Conservation (phyloP, 2,329 filamentous ascomycete species). For the Pseudogymnoascus sp. region DNA sequence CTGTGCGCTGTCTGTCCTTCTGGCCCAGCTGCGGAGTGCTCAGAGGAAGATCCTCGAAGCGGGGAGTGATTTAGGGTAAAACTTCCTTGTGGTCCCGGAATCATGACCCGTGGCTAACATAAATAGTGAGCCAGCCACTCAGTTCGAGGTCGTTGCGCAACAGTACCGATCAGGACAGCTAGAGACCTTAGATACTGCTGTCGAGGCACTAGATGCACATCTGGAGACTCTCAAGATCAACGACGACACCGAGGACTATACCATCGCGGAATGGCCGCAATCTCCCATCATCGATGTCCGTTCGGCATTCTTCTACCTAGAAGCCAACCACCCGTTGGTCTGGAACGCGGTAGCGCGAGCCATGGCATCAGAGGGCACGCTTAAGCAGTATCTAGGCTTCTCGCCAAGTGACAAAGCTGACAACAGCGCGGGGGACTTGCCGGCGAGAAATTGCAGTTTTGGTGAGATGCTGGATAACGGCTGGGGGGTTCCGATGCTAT, state of each 20-base stretch:
- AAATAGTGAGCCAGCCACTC: not conserved
- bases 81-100: not conserved
- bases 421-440: not conserved
- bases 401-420: not conserved
- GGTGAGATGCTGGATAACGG: not conserved
- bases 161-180: not conserved
- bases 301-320: not conserved
- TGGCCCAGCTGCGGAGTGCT: not conserved
- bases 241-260: not conserved
- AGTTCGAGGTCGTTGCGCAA: not conserved
- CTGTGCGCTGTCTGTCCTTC: not conserved
- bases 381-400: not conserved
- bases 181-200: not conserved
- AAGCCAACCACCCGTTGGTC: not conserved
- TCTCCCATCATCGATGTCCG: not conserved
- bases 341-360: not conserved
- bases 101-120: not conserved
- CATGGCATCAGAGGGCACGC: not conserved
- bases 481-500: not conserved
- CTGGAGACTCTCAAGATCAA: not conserved
- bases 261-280: not conserved
- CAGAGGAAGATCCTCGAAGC: not conserved
- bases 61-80: not conserved
- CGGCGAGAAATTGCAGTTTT: not conserved
- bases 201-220: not conserved